phyloP scores from a whole-genome alignment of 768 basidiomycete genomes.

The Boletus edulis region DNA sequence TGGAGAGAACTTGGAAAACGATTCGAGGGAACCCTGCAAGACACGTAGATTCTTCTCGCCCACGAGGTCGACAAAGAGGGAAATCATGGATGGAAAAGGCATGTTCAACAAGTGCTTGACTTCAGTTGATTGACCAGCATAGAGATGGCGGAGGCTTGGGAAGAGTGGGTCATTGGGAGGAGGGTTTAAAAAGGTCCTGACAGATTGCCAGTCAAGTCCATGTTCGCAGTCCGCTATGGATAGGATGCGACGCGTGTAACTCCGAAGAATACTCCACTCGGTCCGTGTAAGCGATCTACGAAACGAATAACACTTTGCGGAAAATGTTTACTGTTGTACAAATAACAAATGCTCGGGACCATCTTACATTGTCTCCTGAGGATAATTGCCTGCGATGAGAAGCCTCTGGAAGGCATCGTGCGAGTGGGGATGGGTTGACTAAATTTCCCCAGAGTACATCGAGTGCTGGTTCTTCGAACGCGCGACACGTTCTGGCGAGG shows the following conservation, averaged over 20 bases:
- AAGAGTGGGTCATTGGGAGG: not conserved
- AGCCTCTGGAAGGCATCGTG: not conserved
- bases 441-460: not conserved
- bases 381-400: not conserved
- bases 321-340: too few species aligned
- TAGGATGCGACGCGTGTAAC: not conserved
- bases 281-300: not conserved
- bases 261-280: not conserved
- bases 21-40: not conserved
- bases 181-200: not conserved
- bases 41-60: not conserved
- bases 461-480: not conserved
- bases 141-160: not conserved
- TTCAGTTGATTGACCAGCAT: not conserved
- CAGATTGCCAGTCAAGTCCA: not conserved
- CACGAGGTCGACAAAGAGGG: not conserved
- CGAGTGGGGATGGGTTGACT: not conserved
- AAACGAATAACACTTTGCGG: not conserved
- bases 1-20: not conserved
- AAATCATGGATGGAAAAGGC: not conserved
- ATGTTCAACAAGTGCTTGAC: not conserved
- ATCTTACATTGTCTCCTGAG: too few species aligned
- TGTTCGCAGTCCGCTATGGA: not conserved
- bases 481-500: not conserved
- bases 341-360: too few species aligned